Percentiles rank a stretch among this genome's conserved stretches.
phyloP scores from a whole-genome alignment of 257 asterid genomes.

The Craterostigma plantagineum region DNA sequence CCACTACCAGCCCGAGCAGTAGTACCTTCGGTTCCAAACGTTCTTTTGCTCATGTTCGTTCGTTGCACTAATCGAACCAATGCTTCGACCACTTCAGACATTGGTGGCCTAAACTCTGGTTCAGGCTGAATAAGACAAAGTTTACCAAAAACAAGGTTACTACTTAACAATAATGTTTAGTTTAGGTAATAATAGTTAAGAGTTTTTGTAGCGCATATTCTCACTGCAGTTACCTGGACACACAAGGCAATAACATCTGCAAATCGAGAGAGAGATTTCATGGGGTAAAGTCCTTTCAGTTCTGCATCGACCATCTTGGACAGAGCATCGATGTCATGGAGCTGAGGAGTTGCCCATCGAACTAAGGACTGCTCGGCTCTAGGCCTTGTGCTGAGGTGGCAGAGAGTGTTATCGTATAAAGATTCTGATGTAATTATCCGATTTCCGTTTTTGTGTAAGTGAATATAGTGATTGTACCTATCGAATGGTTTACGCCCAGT shows the following conservation, averaged over 20 bases:
- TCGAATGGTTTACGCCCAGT: constrained; percentile 89
- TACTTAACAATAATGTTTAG: too few species aligned
- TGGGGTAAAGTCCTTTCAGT: constrained; percentile 80
- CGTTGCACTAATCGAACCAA: constrained; percentile 89
- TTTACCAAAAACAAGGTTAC: too few species aligned
- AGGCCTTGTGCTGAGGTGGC: constrained; percentile 44
- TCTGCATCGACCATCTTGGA: constrained; percentile 95
- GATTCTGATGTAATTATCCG: too few species aligned
- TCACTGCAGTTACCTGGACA: constrained; percentile 53
- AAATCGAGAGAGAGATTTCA: constrained; percentile 81
- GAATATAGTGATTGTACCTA: constrained; percentile 18
- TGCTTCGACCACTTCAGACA: constrained; percentile 93
- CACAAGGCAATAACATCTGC: constrained; percentile 96
- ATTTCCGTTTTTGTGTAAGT: too few species aligned
- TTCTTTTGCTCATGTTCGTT: constrained; percentile 95
- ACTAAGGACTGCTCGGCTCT: constrained; percentile 83
- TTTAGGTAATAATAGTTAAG: too few species aligned
- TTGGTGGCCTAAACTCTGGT: constrained; percentile 97
- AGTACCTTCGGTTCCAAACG: constrained; percentile 49
- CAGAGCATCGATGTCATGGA: constrained; percentile 89
- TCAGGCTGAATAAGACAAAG: constrained; percentile 42
- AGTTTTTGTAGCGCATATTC: too few species aligned
- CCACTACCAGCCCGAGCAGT: constrained; percentile 24
- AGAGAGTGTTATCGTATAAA: too few species aligned
- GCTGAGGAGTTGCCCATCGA: constrained; percentile 98